Percentiles rank a stretch among this genome's conserved stretches.
Conservation (phyloP, 495 filamentous ascomycete genomes). For the Aspergillus bridgeri region DNA sequence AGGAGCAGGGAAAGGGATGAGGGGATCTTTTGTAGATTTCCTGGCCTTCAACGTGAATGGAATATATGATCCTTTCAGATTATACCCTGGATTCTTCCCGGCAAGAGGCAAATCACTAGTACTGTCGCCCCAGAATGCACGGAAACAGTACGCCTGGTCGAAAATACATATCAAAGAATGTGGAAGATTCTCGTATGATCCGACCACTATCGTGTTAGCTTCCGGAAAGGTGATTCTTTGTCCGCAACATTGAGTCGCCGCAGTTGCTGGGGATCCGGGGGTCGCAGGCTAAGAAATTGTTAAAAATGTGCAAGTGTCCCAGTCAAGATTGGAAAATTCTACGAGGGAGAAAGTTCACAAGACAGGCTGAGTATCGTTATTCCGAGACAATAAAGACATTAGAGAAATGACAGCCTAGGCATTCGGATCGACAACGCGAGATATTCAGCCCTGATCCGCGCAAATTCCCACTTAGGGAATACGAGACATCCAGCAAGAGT, state of each 20-base stretch:
- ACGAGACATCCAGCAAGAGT: conserved; percentile 28
- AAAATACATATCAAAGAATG: conserved; percentile 43
- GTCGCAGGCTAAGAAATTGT: conserved; percentile 40
- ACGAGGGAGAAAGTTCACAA: conserved; percentile 56
- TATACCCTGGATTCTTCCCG: conserved; percentile 30
- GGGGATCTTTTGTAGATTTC: conserved; percentile 34
- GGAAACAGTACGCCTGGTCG: conserved; percentile 39
- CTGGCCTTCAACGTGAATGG: too few relatives aligned
- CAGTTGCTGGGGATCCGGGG: conserved; percentile 52
- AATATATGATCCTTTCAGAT: too few relatives aligned
- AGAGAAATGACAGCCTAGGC: conserved; percentile 39
- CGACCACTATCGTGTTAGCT: conserved; percentile 39
- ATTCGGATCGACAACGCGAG: conserved; percentile 45
- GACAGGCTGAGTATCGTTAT: conserved; percentile 46
- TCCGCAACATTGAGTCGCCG: conserved; percentile 52
- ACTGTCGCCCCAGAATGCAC: conserved; percentile 29
- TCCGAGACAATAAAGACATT: conserved; percentile 40
- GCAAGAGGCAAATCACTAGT: conserved; percentile 25
- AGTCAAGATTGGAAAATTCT: conserved; percentile 39
- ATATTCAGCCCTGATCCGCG: too few relatives aligned
- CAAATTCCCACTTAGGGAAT: conserved; percentile 32
- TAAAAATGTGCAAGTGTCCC: conserved; percentile 41
- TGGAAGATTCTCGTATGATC: conserved; percentile 44
- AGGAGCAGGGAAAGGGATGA: conserved; percentile 42
- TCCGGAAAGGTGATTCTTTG: conserved; percentile 52